phyloP scores from a whole-genome alignment of 164 flowering plant genomes.

The Nelumbo lutea region DNA sequence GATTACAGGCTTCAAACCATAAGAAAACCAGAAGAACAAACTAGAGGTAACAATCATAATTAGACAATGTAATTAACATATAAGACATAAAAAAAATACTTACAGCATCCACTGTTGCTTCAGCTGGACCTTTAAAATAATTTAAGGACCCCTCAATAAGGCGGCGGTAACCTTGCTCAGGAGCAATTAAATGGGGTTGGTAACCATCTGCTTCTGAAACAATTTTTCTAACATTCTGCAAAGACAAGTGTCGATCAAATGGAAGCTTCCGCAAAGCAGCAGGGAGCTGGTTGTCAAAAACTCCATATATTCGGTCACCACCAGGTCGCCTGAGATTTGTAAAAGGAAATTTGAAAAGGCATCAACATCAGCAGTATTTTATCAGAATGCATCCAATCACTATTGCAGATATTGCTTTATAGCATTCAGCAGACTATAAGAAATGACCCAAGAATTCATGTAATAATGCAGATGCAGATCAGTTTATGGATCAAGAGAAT shows the following conservation, averaged over 20 bases:
- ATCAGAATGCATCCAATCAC: too few species aligned
- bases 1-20: not conserved
- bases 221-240: slow-evolving; percentile 41
- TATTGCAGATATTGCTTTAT: too few species aligned
- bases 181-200: slow-evolving; percentile 47
- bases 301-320: slow-evolving; percentile 68
- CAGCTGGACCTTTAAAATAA: slow-evolving; percentile 46
- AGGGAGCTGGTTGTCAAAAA: slow-evolving; percentile 52
- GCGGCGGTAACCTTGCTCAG: slow-evolving; percentile 48
- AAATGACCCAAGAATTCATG: too few species aligned
- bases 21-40: not conserved
- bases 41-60: not conserved
- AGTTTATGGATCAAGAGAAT: too few species aligned
- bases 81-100: slow-evolving; percentile 2
- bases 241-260: slow-evolving; percentile 56
- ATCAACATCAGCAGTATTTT: not conserved
- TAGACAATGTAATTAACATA: not conserved
- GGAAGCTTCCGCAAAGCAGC: slow-evolving; percentile 56
- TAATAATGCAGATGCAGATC: too few species aligned
- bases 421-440: too few species aligned
- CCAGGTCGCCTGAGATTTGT: slow-evolving; percentile 37
- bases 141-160: slow-evolving; percentile 38
- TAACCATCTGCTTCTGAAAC: slow-evolving; percentile 51
- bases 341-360: slow-evolving; percentile 7
- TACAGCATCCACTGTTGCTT: slow-evolving; percentile 52